These are phyloP conservation scores for Grosmannia serpens DNA, from an alignment of 2,329 filamentous ascomycete species.

Conservation along the genomic window DNA sequence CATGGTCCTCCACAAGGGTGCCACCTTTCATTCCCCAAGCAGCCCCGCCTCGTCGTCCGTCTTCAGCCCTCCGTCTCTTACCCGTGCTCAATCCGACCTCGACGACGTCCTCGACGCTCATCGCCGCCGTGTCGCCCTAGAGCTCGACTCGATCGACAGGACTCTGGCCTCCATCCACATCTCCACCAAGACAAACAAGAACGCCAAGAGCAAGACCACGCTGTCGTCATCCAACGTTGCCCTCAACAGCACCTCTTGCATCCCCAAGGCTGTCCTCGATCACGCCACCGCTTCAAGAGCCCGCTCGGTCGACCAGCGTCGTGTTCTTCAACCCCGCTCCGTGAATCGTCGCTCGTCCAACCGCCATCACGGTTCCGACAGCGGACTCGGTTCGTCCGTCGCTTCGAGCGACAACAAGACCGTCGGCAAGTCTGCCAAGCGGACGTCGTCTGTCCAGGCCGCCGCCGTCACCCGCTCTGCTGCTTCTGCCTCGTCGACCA, in stretches of 20 bases:
- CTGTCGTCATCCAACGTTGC: slow-evolving; percentile 27
- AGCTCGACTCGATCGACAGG: slow-evolving; percentile 52
- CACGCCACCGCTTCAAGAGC: slow-evolving; percentile 40
- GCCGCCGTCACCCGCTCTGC: slow-evolving; percentile 53
- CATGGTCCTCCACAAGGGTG: slow-evolving; percentile 56
- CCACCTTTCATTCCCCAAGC: slow-evolving; percentile 50
- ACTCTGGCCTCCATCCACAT: slow-evolving; percentile 29
- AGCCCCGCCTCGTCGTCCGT: slow-evolving; percentile 23
- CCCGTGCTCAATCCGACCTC: slow-evolving; percentile 58
- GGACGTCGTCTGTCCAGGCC: slow-evolving; percentile 25
- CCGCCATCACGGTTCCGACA: slow-evolving; percentile 69
- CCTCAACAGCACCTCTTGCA: slow-evolving; percentile 16
- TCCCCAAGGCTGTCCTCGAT: slow-evolving; percentile 48
- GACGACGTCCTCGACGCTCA: slow-evolving; percentile 63
- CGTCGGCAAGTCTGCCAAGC: slow-evolving; percentile 28
- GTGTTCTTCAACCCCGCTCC: slow-evolving; percentile 38
- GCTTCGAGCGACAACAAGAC: slow-evolving; percentile 48
- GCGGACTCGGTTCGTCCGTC: slow-evolving; percentile 76
- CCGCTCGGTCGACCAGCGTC: slow-evolving; percentile 26
- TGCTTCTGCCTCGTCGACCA: slow-evolving; percentile 32
- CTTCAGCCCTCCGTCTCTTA: slow-evolving; percentile 39
- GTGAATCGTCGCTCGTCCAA: slow-evolving; percentile 35
- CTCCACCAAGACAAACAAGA: slow-evolving; percentile 17
- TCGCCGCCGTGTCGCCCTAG: slow-evolving; percentile 55
- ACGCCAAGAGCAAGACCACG: slow-evolving; percentile 13